Evolutionary conservation across 2,329 filamentous ascomycete genomes (phyloP), one percentile per base, ranked within the genome.

Genomic region (Paecilomyces fulvus): DNA sequence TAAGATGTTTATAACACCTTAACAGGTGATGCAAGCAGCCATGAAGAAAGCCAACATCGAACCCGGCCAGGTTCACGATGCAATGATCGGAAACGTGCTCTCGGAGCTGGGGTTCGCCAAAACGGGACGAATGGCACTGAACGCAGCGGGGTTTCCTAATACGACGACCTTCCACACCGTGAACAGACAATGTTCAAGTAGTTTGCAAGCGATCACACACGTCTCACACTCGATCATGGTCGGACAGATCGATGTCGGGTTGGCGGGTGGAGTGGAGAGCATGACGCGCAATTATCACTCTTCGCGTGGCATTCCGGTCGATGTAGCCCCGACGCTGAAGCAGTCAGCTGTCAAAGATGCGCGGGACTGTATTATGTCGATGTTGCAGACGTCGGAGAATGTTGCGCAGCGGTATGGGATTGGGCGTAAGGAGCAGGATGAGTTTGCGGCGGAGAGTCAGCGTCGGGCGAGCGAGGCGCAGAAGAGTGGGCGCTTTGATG

Each of bases 381-480:
- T 97, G 92, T 90, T 92, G 49, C 91, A 92, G 82, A 96, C 92
- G 3, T 91, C 87, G 59, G 92, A 97, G 79, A 96, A 96, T 72
- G 91, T 97, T 17, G 89, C 86, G 67, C 83, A 83, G 54, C 90
- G 96, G 75, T 96, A 96, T 74, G 83, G 87, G 67, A 85, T 96
- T 69, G 77, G 82, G 3, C 82, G 92, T 56, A 83, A 89, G 68
- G 76, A 78, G 67, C 88, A 96, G 76, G 92, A 97, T 74, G 78
- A 81, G 63, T 96, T 85, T 72, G 89, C 92, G 0, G 87, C 86
- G 11, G 90, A 92, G 77, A 90, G 85, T 57, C 96, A 90, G 78
- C 82, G 85, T 64, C 82, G 90, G 50, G 92, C 92, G 17, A 92
- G 95, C 77, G 79, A 76, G 50, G 90, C 92, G 0, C 92, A 96